Evolutionary conservation across 441 rosid species (phyloP).

Genomic region (Eutrema salsugineum): DNA sequence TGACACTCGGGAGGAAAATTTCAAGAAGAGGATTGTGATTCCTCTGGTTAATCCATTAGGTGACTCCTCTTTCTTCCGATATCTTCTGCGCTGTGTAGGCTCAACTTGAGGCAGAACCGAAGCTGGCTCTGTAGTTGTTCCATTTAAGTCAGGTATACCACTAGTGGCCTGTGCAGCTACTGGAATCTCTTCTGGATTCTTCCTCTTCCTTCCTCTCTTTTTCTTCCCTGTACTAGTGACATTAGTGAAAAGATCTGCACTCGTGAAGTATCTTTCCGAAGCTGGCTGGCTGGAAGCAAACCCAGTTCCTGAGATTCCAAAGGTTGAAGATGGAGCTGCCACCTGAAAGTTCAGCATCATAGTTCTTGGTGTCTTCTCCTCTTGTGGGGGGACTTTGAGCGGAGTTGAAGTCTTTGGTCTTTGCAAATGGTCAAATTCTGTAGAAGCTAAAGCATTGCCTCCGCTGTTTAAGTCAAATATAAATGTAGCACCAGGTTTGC

Average conservation of each 20-base stretch:
- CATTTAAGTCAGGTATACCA: slow-evolving; percentile 59
- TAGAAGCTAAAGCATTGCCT: slow-evolving; percentile 22
- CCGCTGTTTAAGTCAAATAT: slow-evolving; percentile 68
- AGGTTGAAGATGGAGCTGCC: slow-evolving; percentile 34
- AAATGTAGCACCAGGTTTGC: slow-evolving; percentile 25
- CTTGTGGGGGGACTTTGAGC: slow-evolving; percentile 20
- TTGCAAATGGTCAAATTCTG: slow-evolving; percentile 11
- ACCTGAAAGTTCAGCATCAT: slow-evolving; percentile 43
- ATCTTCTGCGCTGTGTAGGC: slow-evolving; percentile 41
- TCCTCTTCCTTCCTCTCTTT: slow-evolving; percentile 54
- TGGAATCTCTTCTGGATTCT: slow-evolving; percentile 31
- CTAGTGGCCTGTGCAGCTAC: slow-evolving; percentile 14
- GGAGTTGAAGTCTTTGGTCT: slow-evolving; percentile 6
- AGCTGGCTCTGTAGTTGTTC: slow-evolving; percentile 37
- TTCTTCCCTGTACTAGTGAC: slow-evolving; percentile 32
- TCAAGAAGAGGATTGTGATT: slow-evolving; percentile 60
- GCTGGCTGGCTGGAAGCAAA: slow-evolving; percentile 28
- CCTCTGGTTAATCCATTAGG: slow-evolving; percentile 39
- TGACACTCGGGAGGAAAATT: slow-evolving; percentile 50
- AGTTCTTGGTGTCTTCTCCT: slow-evolving; percentile 22
- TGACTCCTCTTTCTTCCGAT: slow-evolving; percentile 41
- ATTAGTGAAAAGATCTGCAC: slow-evolving; percentile 25
- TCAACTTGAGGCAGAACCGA: slow-evolving; percentile 30
- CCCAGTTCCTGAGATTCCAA: slow-evolving; percentile 21
- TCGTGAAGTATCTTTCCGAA: slow-evolving; percentile 30